Conservation (phyloP, 2,329 filamentous ascomycete species). For the Clarireedia paspali region DNA sequence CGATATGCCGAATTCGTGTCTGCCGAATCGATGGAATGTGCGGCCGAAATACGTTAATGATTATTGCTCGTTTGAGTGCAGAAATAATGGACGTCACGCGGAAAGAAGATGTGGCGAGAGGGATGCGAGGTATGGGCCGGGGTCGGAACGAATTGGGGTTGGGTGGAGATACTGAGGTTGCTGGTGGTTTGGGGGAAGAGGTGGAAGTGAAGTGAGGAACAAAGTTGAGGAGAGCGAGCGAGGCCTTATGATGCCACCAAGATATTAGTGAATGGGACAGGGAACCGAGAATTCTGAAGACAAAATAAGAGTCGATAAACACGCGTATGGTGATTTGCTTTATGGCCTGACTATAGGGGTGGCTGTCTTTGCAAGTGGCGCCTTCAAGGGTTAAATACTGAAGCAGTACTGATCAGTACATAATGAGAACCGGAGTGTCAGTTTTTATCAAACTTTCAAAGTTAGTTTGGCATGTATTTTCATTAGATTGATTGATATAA, state of each 20-base stretch:
- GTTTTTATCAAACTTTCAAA: no score
- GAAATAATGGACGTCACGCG: slow-evolving; percentile 21
- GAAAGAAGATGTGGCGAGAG: slow-evolving; percentile 21
- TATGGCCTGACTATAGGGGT: no score
- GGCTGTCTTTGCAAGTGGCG: no score
- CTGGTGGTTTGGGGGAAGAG: not conserved
- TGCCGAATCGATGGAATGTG: slow-evolving; percentile 22
- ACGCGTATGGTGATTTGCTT: no score
- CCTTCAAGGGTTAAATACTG: no score
- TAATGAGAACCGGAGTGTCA: no score
- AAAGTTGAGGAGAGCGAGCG: not conserved
- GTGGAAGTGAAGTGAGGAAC: not conserved
- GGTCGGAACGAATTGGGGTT: slow-evolving; percentile 25
- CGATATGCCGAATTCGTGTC: slow-evolving; percentile 21
- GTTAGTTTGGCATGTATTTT: not conserved
- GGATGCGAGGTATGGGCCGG: slow-evolving; percentile 25
- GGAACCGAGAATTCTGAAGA: no score
- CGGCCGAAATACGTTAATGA: slow-evolving; percentile 13
- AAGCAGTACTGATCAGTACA: no score
- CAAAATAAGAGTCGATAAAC: no score
- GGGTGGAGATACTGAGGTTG: slow-evolving; percentile 23
- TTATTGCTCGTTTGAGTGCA: slow-evolving; percentile 26
- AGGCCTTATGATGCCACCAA: no score
- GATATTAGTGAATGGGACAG: no score
- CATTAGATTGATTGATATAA: not conserved